Percentiles rank a stretch among this genome's conserved stretches.
These are phyloP conservation scores for Leonotis leonurus DNA, from an alignment of 257 asterid species.

Conservation along the genomic window DNA sequence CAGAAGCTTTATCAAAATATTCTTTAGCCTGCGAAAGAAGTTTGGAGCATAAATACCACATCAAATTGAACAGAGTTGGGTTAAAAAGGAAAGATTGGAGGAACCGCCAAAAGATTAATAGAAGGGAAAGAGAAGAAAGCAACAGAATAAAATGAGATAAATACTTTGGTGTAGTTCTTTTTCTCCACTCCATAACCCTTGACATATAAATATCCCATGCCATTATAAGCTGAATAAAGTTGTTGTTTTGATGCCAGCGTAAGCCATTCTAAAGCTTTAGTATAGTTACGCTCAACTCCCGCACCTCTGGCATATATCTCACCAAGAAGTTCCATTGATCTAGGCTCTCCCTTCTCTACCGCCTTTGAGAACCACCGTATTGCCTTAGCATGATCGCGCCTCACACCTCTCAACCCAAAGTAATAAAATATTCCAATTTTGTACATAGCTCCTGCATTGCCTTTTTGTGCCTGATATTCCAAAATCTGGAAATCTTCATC, in stretches of 20 bases:
- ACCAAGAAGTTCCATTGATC: conserved; percentile 98
- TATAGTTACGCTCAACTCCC: conserved; percentile 88
- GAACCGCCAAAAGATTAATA: background rate
- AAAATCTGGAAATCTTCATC: conserved; percentile 95
- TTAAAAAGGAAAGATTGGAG: background rate
- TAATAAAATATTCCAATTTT: conserved; percentile 84
- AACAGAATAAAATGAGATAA: background rate
- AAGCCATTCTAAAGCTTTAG: conserved; percentile 91
- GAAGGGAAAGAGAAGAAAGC: background rate
- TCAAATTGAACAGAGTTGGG: background rate
- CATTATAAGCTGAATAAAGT: conserved; percentile 88
- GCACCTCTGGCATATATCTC: conserved; percentile 98
- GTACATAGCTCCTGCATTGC: conserved; percentile 95
- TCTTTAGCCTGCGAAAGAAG: conserved; percentile 69
- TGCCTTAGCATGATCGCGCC: conserved; percentile 91
- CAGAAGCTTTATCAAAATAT: conserved; percentile 94
- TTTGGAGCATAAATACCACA: background rate
- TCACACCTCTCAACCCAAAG: conserved; percentile 91
- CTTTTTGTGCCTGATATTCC: conserved; percentile 95
- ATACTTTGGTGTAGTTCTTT: conserved; percentile 78
- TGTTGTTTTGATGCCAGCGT: conserved; percentile 88
- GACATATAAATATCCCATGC: conserved; percentile 92
- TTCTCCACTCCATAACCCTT: conserved; percentile 96
- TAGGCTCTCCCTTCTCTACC: conserved; percentile 86
- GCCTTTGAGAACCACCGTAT: conserved; percentile 88